Conservation (phyloP, 805 yeast species). For the Candida incommunis region DNA sequence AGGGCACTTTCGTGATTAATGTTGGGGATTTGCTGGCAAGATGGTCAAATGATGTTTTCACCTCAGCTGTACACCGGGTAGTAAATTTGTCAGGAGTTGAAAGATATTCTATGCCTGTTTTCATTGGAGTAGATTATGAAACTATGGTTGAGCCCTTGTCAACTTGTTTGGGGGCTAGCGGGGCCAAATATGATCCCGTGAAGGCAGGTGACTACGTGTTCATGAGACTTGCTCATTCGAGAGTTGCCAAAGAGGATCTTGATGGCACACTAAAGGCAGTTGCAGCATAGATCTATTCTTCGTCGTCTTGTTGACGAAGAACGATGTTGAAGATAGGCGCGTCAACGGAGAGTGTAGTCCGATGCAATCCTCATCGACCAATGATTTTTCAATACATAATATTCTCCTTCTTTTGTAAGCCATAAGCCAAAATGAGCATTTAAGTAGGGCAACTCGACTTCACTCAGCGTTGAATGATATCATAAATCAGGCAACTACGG, state of each 20-base stretch:
- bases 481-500: no score
- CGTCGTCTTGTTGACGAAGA: no score
- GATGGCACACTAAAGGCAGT: not conserved
- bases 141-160: conserved; percentile 11
- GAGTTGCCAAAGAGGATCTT: not conserved
- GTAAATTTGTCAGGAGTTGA: conserved; percentile 16
- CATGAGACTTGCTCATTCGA: not conserved
- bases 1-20: conserved; percentile 24
- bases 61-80: conserved; percentile 29
- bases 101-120: conserved; percentile 24
- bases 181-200: conserved; percentile 7
- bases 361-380: no score
- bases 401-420: no score
- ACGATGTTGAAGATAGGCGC: no score
- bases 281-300: not conserved
- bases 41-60: conserved; percentile 25
- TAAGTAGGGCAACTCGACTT: no score
- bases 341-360: no score
- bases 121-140: conserved; percentile 12
- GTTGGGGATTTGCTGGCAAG: conserved; percentile 27
- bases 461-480: no score
- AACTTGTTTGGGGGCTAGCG: conserved; percentile 9
- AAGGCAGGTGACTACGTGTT: conserved; percentile 2
- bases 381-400: no score
- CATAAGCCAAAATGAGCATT: no score